Evolutionary conservation across 768 basidiomycete species (phyloP), one percentile per base, ranked within the genome.

Genomic region (Panellus pusillus): DNA sequence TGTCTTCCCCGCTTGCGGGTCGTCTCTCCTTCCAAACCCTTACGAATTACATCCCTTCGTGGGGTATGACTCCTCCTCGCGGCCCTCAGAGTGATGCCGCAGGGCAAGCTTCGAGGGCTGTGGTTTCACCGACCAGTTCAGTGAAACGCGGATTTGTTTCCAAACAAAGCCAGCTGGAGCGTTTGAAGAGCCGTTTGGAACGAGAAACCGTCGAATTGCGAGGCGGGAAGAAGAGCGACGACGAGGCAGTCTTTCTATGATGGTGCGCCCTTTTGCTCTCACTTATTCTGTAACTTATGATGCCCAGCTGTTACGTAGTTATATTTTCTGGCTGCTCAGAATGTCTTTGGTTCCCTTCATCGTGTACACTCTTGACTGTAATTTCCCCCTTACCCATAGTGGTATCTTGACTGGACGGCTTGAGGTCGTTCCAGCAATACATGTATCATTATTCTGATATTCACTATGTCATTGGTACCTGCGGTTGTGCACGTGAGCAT

Each of bases 101-200:
- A 57, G 52, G 51, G 55, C 48, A 57, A 35, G 48, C 47, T 44
- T 57, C 55, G 44, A 44, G 28, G 42, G 62, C 66, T 54, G 47
- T 65, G 51, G 63, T 49, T 51, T 42, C 57, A 27, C 52, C 60
- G 57, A 54, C 60, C 27, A 54, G 61, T 58, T 42, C 63, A 44
- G 52, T 49, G 55, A 65, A 66, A 53, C 62, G 70, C 56, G 69
- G 70, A 52, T 88, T 75, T 64, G 83, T 88, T 43, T 76, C 83
- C 24, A 85, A 79, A 65, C 79, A 84, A 62, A 78, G 73, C 58
- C 90, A 92, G 67, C 67, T 91, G 61, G 79, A 80, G 65, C 83
- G 79, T 69, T 69, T 91, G 61, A 77, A 74, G 65, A 63, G 67
- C 29, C 80, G 84, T 58, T 69, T 91, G 65, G 73, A 78, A 61